Conservation (phyloP, 2,329 filamentous ascomycete species). For the Aspergillus neotritici region DNA sequence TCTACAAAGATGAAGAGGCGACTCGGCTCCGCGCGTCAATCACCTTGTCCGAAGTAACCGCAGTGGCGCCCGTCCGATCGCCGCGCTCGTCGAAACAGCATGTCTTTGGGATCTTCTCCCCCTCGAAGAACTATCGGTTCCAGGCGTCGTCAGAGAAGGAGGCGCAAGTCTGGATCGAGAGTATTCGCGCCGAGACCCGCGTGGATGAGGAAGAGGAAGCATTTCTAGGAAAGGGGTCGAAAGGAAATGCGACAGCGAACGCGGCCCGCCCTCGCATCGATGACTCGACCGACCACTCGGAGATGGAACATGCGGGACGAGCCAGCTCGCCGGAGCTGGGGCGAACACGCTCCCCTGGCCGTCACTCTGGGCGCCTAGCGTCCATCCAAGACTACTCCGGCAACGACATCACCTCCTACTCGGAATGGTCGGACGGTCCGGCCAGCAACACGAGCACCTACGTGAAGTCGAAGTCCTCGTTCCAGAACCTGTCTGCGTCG, state of each 20-base stretch:
- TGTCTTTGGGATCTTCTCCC: constrained; percentile 88
- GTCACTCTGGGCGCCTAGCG: constrained; percentile 25
- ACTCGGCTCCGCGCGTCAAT: constrained; percentile 85
- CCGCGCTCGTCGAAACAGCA: constrained; percentile 80
- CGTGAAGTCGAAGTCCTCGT: constrained; percentile 22
- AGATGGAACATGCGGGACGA: constrained; percentile 29
- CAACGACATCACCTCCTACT: constrained; percentile 68
- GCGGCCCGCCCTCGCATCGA: constrained; percentile 28
- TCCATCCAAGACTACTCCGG: constrained; percentile 54
- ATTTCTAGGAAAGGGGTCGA: constrained; percentile 49
- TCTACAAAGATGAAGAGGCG: constrained; percentile 90
- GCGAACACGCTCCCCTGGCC: constrained; percentile 23
- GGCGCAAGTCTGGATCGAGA: constrained; percentile 77
- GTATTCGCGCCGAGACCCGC: constrained; percentile 71
- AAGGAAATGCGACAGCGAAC: constrained; percentile 11
- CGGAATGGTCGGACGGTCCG: constrained; percentile 70
- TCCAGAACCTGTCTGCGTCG: constrained; percentile 25
- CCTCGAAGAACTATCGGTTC: constrained; percentile 85
- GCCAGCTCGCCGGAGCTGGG: constrained; percentile 33
- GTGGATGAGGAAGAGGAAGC: constrained; percentile 87
- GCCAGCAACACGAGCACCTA: constrained; percentile 23
- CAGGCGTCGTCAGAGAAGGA: constrained; percentile 69
- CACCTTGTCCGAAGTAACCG: constrained; percentile 81
- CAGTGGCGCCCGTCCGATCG: constrained; percentile 81
- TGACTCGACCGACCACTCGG: constrained; percentile 41